Conservation (phyloP, 1,139 yeast genomes). For the Groenewaldozyma auringiensis region DNA sequence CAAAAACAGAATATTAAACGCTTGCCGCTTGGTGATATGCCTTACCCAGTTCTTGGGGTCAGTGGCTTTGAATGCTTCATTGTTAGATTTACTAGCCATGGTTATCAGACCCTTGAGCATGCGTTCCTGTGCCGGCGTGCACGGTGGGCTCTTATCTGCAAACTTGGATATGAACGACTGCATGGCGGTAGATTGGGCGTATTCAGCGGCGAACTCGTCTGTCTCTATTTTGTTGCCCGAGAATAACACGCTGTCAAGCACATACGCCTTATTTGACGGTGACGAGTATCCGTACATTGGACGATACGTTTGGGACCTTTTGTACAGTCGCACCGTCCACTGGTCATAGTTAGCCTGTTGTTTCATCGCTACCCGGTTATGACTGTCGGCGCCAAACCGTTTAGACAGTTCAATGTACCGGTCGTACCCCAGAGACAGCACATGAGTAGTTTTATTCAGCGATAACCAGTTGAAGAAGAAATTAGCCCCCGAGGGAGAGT, state of each 20-base stretch:
- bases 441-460: background rate
- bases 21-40: background rate
- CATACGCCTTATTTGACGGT: background rate
- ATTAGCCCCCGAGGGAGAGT: background rate
- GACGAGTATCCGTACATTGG: background rate
- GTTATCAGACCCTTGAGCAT: slow-evolving; percentile 1
- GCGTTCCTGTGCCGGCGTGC: background rate
- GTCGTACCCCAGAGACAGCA: background rate
- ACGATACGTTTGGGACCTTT: background rate
- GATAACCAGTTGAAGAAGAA: slow-evolving; percentile 1
- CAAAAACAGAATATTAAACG: background rate
- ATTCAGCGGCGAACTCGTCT: background rate
- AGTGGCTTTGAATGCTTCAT: background rate
- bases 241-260: background rate
- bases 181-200: background rate
- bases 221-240: background rate
- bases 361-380: background rate
- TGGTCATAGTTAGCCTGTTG: background rate
- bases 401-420: background rate
- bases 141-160: background rate
- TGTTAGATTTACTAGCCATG: background rate
- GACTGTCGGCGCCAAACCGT: background rate
- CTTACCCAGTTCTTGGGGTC: background rate
- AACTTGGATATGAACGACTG: background rate
- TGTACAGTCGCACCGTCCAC: background rate